A percentile compares a stretch with the other conserved stretches of the same genome.
Conservation (phyloP, 305 asterid species). For the Solanum aculeatissimum region DNA sequence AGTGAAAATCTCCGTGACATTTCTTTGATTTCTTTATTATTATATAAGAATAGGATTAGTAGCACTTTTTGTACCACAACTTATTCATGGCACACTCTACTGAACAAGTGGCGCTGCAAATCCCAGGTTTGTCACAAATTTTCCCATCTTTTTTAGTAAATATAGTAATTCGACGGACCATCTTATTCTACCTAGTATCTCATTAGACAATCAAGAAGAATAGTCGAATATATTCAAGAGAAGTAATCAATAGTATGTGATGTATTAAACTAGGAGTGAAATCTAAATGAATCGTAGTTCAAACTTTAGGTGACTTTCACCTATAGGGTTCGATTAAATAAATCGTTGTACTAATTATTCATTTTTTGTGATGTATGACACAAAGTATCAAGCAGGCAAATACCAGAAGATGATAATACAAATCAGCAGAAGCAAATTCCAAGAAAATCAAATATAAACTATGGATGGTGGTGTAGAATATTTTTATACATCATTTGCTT, state of each 20-base stretch:
- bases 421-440: not conserved
- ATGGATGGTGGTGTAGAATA: slow-evolving; percentile 6
- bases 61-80: not conserved
- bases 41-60: not conserved
- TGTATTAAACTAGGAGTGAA: too few species aligned
- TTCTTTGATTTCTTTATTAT: not conserved
- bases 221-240: too few species aligned
- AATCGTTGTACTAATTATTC: not conserved
- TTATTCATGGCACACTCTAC: slow-evolving; percentile 2
- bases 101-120: slow-evolving; percentile 10
- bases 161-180: not conserved
- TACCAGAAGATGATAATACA: not conserved
- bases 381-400: not conserved
- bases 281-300: too few species aligned
- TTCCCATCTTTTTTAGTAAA: not conserved
- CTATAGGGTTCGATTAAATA: not conserved
- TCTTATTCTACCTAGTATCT: not conserved
- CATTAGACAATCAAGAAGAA: not conserved
- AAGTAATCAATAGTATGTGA: not conserved
- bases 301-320: not conserved
- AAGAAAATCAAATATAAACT: not conserved
- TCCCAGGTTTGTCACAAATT: slow-evolving; percentile 4
- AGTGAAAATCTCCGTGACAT: not conserved
- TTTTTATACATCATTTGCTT: slow-evolving; percentile 1
- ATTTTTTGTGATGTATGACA: not conserved